Evolutionary conservation across 768 basidiomycete species (phyloP), one percentile per base, ranked within the genome.

Genomic region (Hirschioporus abietinus): DNA sequence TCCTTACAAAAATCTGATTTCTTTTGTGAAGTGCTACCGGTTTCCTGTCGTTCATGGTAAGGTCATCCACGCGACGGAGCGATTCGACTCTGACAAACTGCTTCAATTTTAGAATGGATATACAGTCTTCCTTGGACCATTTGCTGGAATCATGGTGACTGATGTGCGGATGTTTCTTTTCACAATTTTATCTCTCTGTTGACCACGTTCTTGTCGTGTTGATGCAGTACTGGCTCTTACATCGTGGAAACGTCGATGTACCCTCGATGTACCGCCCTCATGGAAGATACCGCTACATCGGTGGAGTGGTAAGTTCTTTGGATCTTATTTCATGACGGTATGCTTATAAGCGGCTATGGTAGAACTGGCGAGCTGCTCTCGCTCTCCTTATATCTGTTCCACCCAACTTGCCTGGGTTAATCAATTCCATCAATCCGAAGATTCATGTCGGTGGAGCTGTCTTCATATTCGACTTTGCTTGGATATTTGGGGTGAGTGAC

Each of bases 61-160:
- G 30, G 42, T 52, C 1, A 52, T 20, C 20, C 3, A 10, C 20
- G 12, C 12, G 42, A 5, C 12, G 42, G 20, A 52, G 12, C 5
- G 42, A 52, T 5, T 15, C 20, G 20, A 15, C 42, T 20, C 42
- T 52, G 42, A 52, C 42, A 15, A 36, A 15, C 42, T 15, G 30
- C 30, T 8, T 3, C 30, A 30, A 30, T 15, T 3, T 52, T 52
- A 52, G 42, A 84, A 82, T 25, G 92, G 91, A 1, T 95, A 94
- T 72, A 89, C 92, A 0, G 88, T 95, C 24, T 93, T 96, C 74
- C 80, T 96, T 24, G 92, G 92, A 0, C 94, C 94, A 0, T 89
- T 96, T 69, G 87, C 90, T 35, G 91, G 89, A 25, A 87, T 95
- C 65, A 84, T 89, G 81, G 82, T 84, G 66, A 78, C 80, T 25